phyloP scores from a whole-genome alignment of 2,329 filamentous ascomycete species.

The Apiospora hydei region DNA sequence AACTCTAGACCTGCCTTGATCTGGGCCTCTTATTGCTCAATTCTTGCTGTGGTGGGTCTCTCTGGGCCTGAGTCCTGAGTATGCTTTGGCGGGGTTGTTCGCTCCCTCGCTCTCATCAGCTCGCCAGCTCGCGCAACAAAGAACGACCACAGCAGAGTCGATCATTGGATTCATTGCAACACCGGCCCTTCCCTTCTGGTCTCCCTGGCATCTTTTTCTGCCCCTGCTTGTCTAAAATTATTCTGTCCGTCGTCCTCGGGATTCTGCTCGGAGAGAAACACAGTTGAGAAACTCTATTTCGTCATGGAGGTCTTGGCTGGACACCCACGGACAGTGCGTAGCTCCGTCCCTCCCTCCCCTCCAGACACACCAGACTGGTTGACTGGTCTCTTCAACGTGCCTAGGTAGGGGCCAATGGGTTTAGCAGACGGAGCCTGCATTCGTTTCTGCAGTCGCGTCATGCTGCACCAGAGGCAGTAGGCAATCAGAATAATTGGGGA shows the following conservation, averaged over 20 bases:
- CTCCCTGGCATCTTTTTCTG: not conserved
- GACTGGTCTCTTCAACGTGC: not conserved
- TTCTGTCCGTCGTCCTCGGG: not conserved
- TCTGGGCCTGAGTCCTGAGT: not conserved
- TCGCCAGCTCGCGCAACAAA: not conserved
- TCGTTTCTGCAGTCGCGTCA: constrained; percentile 19
- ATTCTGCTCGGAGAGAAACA: constrained; percentile 13
- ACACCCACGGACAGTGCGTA: not conserved
- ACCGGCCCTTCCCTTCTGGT: not conserved
- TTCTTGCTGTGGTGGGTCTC: not conserved
- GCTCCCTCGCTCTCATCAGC: not conserved
- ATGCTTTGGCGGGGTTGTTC: constrained; percentile 20
- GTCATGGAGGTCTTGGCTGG: not conserved
- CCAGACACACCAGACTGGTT: not conserved
- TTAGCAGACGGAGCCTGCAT: not conserved
- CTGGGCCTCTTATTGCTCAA: constrained; percentile 14
- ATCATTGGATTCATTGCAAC: not conserved
- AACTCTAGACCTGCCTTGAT: constrained; percentile 12
- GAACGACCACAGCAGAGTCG: not conserved
- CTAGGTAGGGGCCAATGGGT: not conserved
- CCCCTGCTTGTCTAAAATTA: not conserved
- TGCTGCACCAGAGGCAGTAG: constrained; percentile 8
- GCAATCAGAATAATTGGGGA: not conserved
- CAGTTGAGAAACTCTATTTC: constrained; percentile 9
- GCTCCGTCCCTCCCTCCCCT: not conserved